These are phyloP conservation scores for Mycoemilia scoparia DNA, from an alignment of 192 early-diverging fungal species.

Conservation along the genomic window DNA sequence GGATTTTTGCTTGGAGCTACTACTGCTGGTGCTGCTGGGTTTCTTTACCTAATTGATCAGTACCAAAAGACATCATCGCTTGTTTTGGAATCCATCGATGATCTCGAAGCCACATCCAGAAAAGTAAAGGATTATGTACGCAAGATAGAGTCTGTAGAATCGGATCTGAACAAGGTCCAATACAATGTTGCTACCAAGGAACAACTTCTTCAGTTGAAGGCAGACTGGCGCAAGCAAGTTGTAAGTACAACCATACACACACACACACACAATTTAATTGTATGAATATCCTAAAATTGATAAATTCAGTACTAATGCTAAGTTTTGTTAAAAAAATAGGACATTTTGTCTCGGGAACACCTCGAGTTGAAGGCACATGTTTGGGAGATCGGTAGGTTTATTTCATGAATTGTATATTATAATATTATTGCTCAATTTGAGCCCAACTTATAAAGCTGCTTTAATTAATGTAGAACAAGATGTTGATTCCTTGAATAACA, in stretches of 20 bases:
- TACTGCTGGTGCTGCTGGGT: conserved; percentile 50
- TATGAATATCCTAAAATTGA: not conserved
- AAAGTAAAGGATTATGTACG: conserved; percentile 58
- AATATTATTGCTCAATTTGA: no score
- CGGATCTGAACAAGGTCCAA: conserved; percentile 35
- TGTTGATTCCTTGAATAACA: conserved; percentile 16
- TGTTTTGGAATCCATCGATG: conserved; percentile 57
- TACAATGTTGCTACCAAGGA: conserved; percentile 38
- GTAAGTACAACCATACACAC: no score
- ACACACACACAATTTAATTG: not conserved
- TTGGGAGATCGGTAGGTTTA: conserved; percentile 51
- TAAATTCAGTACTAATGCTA: no score
- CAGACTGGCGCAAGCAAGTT: conserved; percentile 30
- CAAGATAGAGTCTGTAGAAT: conserved; percentile 61
- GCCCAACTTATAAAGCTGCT: no score
- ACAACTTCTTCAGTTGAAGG: conserved; percentile 20
- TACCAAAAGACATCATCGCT: conserved; percentile 55
- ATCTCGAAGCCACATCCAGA: conserved; percentile 54
- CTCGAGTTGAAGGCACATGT: conserved; percentile 71
- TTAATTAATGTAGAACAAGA: no score
- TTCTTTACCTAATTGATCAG: conserved; percentile 73
- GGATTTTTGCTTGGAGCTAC: conserved; percentile 67
- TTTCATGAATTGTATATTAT: no score
- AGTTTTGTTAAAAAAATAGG: conserved; percentile 29
- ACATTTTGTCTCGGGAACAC: conserved; percentile 58